Evolutionary conservation across 257 asterid genomes (phyloP), one percentile per base, ranked within the genome.

Genomic region (Solanum lycopersicoides): DNA sequence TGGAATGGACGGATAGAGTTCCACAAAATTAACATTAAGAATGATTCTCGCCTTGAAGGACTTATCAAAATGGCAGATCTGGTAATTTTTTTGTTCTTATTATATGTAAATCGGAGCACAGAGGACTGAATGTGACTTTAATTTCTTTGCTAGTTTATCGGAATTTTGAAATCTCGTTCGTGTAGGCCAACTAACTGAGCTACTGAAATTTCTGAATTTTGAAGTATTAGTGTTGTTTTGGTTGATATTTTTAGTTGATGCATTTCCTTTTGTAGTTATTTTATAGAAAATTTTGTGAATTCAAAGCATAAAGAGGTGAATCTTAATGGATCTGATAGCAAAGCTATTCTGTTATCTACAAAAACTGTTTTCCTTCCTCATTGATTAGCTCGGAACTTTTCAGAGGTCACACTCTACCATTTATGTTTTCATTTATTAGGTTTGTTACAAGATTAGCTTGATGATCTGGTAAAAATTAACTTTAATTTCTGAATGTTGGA

Each of bases 1-100:
- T 95, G 95, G 94, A 90, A 91, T 9, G 98, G 92, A 56, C 94
- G 99, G 86, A 96, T 96, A 89, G 95, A 94, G 89, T 89, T 89
- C 32, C 91, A 89, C 66, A 84, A 90, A 42, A 84, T 90, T 14
- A 90, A 90, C 85, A 89, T 89, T 20, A 89, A 88, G 87, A 89
- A 86, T 80, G 91, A 89, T 83, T 86, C 91, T 23, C 88, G 92
- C 30, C 92, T 88, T 21, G 92, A 90, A 88, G 90, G 92, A 59
- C 90, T 90, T 82, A 86, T 90, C 74, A 86, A n/a, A n/a, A 90
- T 90, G 90, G 89, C 92, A 69, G 88, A 90, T 90, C 92, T 90
- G 84, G 92, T 90, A 88, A 86, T 28, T 28, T 14, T 16, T 34
- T 28, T 28, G 5, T 68, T 12, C 18, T n/a, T n/a, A n/a, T n/a